Evolutionary conservation across 1,284 basidiomycete genomes (phyloP), one percentile per base, ranked within the genome.

Genomic region (Cerrena zonata): DNA sequence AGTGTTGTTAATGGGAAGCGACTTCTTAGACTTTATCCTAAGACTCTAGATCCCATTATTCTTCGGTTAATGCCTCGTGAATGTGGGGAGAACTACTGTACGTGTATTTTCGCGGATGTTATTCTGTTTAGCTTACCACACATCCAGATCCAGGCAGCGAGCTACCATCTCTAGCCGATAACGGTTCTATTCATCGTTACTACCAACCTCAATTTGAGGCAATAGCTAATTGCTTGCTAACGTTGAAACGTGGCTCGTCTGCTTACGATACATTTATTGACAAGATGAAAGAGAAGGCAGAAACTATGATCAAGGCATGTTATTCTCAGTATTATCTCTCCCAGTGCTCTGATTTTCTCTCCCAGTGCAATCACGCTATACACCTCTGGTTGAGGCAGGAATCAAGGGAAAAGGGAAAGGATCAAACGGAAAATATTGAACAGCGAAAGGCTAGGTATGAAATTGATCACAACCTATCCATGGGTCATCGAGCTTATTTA

Each of bases 1-100:
- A 21, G 18, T 26, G 49, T 45, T 19, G 11, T 19, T 4, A 50
- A 50, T n/a, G 49, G 43, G 3, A 45, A 50, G 34, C 7, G 21
- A 10, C 27, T 44, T 5, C 36, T 45, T 12, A 34, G 23, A 26
- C 43, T 34, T 36, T 23, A 41, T 10, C 10, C 18, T 38, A 11
- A 21, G n/a, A 26, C 15, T 5, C 41, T 26, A n/a, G 26, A 34
- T 5, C n/a, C 10, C 13, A n/a, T 36, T 18, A 34, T 50, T 12
- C n/a, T 45, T 13, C 34, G 42, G 11, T 19, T 44, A 10, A 15
- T 50, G 11, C 43, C 49, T 3, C 18, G 10, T 10, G n/a, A 7
- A 5, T 7, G 7, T 41, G 18, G 5, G 39, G 21, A 18, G 5
- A 22, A 41, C 18, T 41, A n/a, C 39, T 22, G 15, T 41, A 41